Evolutionary conservation across 2,329 filamentous ascomycete genomes (phyloP).

Genomic region (Drechslerella coelobrocha): DNA sequence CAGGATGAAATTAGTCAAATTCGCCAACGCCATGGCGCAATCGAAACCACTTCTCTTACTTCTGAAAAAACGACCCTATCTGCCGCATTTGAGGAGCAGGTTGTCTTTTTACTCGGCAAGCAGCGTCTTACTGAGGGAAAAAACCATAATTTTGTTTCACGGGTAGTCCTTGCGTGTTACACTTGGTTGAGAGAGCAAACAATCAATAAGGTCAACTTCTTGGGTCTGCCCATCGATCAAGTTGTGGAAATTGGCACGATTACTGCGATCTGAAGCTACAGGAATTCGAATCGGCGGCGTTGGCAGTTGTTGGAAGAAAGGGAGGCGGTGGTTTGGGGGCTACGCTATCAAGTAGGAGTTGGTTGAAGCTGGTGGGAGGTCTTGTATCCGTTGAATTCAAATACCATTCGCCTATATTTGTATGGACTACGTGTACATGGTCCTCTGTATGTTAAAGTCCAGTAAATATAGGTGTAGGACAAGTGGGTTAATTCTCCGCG

Average conservation of each 20-base stretch:
- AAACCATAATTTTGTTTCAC: constrained; percentile 21
- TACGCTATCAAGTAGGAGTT: no score
- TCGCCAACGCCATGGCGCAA: constrained; percentile 20
- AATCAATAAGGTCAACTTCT: constrained; percentile 44
- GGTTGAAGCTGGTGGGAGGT: no score
- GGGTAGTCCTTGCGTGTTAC: constrained; percentile 17
- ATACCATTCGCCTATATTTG: no score
- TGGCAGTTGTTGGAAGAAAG: background rate
- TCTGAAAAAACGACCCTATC: constrained; percentile 33
- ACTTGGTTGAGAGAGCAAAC: constrained; percentile 44
- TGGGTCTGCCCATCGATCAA: constrained; percentile 64
- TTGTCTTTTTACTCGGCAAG: constrained; percentile 43
- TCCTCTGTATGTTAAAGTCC: no score
- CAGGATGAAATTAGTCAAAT: constrained; percentile 18
- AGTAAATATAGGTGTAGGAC: no score
- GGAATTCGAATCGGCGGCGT: background rate
- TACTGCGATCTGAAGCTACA: constrained; percentile 70
- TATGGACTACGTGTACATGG: no score
- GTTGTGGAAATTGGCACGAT: constrained; percentile 74
- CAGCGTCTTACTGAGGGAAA: constrained; percentile 32
- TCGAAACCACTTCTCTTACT: constrained; percentile 12
- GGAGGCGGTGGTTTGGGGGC: background rate
- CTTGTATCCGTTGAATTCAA: no score
- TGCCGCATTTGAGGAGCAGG: constrained; percentile 44
- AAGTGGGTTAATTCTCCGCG: no score